Evolutionary conservation across 345 rosid species (phyloP), one percentile per base, ranked within the genome.

Genomic region (Moricandia arvensis): DNA sequence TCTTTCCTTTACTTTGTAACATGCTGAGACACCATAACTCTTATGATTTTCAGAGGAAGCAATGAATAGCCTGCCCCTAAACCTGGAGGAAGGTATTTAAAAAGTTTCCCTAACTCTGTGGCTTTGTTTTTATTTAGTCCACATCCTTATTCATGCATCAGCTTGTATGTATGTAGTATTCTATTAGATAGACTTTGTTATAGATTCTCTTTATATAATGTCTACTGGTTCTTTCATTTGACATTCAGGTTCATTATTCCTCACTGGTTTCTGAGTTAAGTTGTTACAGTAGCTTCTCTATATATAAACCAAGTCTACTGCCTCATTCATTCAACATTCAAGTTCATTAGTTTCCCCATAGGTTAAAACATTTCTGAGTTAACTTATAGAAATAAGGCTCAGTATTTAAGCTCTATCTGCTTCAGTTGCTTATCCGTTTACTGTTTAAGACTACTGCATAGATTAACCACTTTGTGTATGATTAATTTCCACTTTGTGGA

Each of bases 41-140:
- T 66, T 27, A 8, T 67, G 38, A 3, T 60, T 68, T 67, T 4
- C 63, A 78, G 81, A 68, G 69, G 81, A 78, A 72, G 69, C 77
- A 68, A 38, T 38, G 78, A 68, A 30, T 9, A 66, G 35, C 57
- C 47, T 59, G 60, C 27, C 60, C 10, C 66, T 69, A 31, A 54
- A 73, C 8, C 73, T 59, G 4, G 78, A 73, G 41, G 81, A 73
- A 73, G 81, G 81, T 78, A 73, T 24, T 38, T 38, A 7, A 53
- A 17, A 57, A 6, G 30, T 58, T 43, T 64, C 27, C 43, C 66
- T 33, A 31, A 62, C 53, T 43, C 51, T 70, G 4, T 69, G 51
- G 29, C 41, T 27, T 64, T 60, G 45, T 59, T 34, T 65, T 27
- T 69, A 64, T 29, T 69, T 47, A 5, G 12, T 35, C 37, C 18